Evolutionary conservation across 1,284 basidiomycete species (phyloP).

Genomic region (Cutaneotrichosporon cutaneum): DNA sequence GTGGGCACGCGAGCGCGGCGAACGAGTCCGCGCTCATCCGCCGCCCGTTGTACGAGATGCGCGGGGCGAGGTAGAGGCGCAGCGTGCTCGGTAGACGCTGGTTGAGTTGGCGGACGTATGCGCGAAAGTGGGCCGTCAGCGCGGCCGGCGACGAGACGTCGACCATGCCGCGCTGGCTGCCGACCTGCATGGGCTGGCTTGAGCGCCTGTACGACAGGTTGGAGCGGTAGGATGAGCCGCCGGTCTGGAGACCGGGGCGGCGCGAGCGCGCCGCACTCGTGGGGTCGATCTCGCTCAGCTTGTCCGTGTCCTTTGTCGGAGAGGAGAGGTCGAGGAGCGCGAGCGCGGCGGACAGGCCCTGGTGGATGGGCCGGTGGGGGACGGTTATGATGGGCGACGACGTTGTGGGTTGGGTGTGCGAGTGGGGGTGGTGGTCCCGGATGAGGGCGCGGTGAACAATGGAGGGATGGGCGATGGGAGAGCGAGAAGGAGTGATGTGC

Average conservation of each 20-base stretch:
- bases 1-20: not conserved
- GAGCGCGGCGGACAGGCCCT: not conserved
- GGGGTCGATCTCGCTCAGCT: not conserved
- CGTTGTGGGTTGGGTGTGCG: not conserved
- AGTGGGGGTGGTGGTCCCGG: not conserved
- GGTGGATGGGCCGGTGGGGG: not conserved
- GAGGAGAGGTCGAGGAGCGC: not conserved
- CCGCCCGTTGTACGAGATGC: conserved; percentile 8
- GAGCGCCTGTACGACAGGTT: too few relatives aligned
- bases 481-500: too few relatives aligned
- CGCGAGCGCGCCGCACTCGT: not conserved
- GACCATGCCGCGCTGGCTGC: not conserved
- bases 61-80: conserved; percentile 8
- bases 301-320: not conserved
- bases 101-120: conserved; percentile 19
- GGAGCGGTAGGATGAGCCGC: not conserved
- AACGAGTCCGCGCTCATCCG: not conserved
- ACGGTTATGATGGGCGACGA: not conserved
- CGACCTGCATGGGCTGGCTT: too few relatives aligned
- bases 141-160: conserved; percentile 12
- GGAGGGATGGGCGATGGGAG: too few relatives aligned
- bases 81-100: conserved; percentile 10
- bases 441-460: not conserved
- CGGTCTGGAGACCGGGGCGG: not conserved
- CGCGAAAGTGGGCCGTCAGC: conserved; percentile 19